Percentiles rank a stretch among this genome's conserved stretches.
Conservation (phyloP, 257 asterid genomes). For the Nicotiana benthamiana region DNA sequence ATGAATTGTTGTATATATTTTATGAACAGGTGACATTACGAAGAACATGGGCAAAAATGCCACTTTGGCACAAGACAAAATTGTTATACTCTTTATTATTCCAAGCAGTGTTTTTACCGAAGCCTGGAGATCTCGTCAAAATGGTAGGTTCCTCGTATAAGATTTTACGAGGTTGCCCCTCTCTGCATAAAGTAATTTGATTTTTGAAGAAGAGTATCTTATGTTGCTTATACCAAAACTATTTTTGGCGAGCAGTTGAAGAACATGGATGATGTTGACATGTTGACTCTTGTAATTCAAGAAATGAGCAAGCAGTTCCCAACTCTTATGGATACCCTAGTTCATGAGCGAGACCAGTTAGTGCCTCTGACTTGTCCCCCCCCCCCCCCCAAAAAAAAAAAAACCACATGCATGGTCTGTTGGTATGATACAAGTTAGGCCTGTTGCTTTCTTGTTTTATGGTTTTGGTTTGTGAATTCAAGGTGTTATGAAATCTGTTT, state of each 20-base stretch:
- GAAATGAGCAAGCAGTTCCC: constrained; percentile 96
- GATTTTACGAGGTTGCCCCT: neutral
- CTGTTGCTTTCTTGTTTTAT: neutral
- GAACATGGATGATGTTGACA: constrained; percentile 92
- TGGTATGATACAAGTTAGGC: neutral
- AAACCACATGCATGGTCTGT: neutral
- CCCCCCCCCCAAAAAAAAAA: neutral
- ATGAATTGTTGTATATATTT: neutral
- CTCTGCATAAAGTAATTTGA: neutral
- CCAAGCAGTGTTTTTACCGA: constrained; percentile 84
- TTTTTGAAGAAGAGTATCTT: neutral
- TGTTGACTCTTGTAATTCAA: constrained; percentile 87
- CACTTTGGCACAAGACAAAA: constrained; percentile 92
- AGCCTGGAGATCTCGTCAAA: constrained; percentile 56
- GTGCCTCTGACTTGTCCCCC: constrained; percentile 14
- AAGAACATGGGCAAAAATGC: constrained; percentile 94
- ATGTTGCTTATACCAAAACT: neutral
- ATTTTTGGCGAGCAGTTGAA: constrained; percentile 57
- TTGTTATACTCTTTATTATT: constrained; percentile 59
- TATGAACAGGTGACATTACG: constrained; percentile 50
- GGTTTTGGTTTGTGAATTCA: neutral
- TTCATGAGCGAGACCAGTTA: constrained; percentile 91
- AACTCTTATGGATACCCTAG: constrained; percentile 88
- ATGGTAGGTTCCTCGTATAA: constrained; percentile 37
- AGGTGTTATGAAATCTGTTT: neutral